These are phyloP conservation scores for Alternaria alternata DNA, from an alignment of 2,329 filamentous ascomycete species.

Conservation along the genomic window DNA sequence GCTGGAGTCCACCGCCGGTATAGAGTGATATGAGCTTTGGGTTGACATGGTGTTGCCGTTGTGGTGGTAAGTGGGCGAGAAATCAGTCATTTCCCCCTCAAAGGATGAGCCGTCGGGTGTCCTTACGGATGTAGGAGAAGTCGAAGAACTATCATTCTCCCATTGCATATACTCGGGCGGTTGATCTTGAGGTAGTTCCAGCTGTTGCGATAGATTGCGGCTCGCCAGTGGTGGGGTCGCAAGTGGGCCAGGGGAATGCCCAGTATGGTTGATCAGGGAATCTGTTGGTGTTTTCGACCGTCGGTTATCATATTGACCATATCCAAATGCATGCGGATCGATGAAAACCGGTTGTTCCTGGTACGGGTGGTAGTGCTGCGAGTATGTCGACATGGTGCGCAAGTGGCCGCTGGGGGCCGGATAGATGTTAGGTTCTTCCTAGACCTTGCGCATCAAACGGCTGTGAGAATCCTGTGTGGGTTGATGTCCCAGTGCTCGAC, in stretches of 20 bases:
- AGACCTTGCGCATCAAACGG: constrained; percentile 38
- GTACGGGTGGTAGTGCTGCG: constrained; percentile 29
- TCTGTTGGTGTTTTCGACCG: constrained; percentile 47
- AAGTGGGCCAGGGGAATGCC: constrained; percentile 45
- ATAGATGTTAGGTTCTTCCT: constrained; percentile 29
- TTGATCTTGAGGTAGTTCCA: constrained; percentile 38
- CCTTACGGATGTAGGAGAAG: constrained; percentile 46
- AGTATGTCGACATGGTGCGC: constrained; percentile 44
- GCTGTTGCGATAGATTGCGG: constrained; percentile 43
- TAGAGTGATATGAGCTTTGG: constrained; percentile 32
- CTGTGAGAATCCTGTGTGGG: constrained; percentile 36
- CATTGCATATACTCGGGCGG: constrained; percentile 41
- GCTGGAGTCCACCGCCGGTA: constrained; percentile 32
- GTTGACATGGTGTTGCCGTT: constrained; percentile 35
- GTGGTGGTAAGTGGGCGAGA: constrained; percentile 39
- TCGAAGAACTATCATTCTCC: constrained; percentile 45
- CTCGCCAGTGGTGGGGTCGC: constrained; percentile 44
- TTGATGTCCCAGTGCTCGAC: constrained; percentile 34
- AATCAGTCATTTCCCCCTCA: constrained; percentile 44
- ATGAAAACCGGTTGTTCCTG: constrained; percentile 32
- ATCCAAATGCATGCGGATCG: constrained; percentile 29
- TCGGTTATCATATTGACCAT: constrained; percentile 34
- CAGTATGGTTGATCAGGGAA: constrained; percentile 45
- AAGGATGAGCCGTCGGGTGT: constrained; percentile 47
- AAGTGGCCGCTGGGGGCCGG: constrained; percentile 28